Conservation (phyloP, 805 yeast species). For the Ogataea nakhonphanomensis region DNA sequence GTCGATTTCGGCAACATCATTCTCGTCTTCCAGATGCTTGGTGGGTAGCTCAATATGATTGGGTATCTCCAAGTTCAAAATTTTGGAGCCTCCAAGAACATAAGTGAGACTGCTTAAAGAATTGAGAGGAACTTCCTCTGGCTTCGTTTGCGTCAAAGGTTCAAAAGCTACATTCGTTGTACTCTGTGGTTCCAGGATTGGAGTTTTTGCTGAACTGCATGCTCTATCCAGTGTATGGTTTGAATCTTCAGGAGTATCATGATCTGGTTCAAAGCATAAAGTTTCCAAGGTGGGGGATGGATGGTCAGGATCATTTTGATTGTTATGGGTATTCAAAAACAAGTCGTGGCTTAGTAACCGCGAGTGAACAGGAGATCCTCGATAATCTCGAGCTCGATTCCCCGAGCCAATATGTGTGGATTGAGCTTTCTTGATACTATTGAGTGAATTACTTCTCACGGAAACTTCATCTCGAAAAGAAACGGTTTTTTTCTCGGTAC, state of each 20-base stretch:
- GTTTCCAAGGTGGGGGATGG: slow-evolving; percentile 11
- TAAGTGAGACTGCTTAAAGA: neutral
- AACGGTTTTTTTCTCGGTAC: slow-evolving; percentile 16
- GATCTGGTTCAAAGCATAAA: slow-evolving; percentile 23
- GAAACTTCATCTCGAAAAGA: slow-evolving; percentile 20
- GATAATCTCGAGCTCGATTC: slow-evolving; percentile 2
- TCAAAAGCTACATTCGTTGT: neutral
- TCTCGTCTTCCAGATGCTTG: neutral
- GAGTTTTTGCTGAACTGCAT: neutral
- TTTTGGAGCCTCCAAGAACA: neutral
- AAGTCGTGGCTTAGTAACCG: slow-evolving; percentile 9
- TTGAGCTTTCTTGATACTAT: slow-evolving; percentile 4
- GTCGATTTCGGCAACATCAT: slow-evolving; percentile 14
- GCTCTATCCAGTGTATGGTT: slow-evolving; percentile 10
- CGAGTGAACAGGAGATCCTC: slow-evolving; percentile 6
- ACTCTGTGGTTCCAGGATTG: neutral
- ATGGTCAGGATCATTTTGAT: neutral
- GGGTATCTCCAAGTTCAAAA: neutral
- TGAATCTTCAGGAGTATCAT: slow-evolving; percentile 17
- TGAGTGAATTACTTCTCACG: slow-evolving; percentile 10
- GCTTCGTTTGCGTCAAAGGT: neutral
- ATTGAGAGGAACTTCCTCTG: neutral
- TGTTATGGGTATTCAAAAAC: slow-evolving; percentile 5
- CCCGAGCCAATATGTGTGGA: slow-evolving; percentile 5
- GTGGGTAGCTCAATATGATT: neutral